A percentile compares a stretch with the other conserved stretches of the same genome.
Conservation (phyloP, 1,284 basidiomycete species). For the Crocinoboletus sp. region DNA sequence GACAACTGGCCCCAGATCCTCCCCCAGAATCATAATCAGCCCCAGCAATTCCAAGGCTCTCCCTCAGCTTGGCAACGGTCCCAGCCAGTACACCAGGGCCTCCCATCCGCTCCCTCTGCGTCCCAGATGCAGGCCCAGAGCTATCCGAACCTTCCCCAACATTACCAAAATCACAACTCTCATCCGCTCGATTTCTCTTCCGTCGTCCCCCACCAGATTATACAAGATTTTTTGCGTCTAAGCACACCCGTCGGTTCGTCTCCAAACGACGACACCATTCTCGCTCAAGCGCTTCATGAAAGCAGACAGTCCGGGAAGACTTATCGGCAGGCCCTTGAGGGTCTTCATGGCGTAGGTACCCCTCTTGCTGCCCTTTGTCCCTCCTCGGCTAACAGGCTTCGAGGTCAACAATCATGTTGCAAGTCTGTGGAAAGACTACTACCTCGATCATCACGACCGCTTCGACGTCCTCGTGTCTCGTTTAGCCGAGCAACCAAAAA, state of each 20-base stretch:
- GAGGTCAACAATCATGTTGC: constrained; percentile 44
- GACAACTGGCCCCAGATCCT: constrained; percentile 23
- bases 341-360: constrained; percentile 38
- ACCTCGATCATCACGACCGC: constrained; percentile 57
- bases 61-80: constrained; percentile 28
- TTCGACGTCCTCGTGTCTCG: constrained; percentile 46
- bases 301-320: constrained; percentile 34
- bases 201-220: constrained; percentile 43
- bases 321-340: constrained; percentile 40
- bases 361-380: constrained; percentile 1
- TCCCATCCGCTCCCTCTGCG: constrained; percentile 10
- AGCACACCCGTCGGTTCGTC: constrained; percentile 50
- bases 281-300: constrained; percentile 42
- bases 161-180: constrained; percentile 16
- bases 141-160: constrained; percentile 19
- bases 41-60: constrained; percentile 20
- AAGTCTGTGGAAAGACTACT: constrained; percentile 67
- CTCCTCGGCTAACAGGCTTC: constrained; percentile 17
- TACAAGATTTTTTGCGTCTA: constrained; percentile 50
- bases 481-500: constrained; percentile 32
- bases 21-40: constrained; percentile 20
- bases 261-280: constrained; percentile 47
- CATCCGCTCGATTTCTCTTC: constrained; percentile 28
- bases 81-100: constrained; percentile 19
- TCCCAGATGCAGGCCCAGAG: constrained; percentile 21